Base-by-base conservation (phyloP, 495 filamentous ascomycete genomes). In the Lindgomyces ingoldianus region DNA sequence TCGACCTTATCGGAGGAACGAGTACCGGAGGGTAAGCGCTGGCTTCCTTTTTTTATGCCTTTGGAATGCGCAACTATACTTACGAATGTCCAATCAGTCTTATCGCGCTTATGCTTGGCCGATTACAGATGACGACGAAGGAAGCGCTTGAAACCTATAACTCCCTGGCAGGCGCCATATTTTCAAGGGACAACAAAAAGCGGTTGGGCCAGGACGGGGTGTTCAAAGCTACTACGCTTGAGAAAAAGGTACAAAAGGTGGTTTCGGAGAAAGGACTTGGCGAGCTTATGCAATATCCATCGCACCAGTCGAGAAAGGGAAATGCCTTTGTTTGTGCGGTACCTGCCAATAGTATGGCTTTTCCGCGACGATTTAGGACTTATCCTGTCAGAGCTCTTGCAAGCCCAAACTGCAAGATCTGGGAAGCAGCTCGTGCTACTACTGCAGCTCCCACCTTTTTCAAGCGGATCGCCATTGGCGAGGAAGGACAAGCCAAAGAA, bases 1-100 rank as follows among this genome's bases (percentile, higher is more conserved):
- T 72, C 42, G 62, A 72, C 39, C 46, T 72, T 12, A 67, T 70
- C 44, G 70, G 61, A 19, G 67, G 70, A 14, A 30, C 50, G 49
- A 52, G 49, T 22, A 52, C 49, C 4, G 49, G 49, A 52, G 49
- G 49, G 49, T 54, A 27, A 30, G n/a, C n/a, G n/a, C n/a, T n/a
- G n/a, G n/a, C n/a, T 14, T 46, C 3, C 3, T 46, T 46, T 46
- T 19, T 16, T 14, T 46, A n/a, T 4, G n/a, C 4, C 42, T 4
- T 46, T 46, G 4, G 3, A 3, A 16, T n/a, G 4, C 16, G 4
- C n/a, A 19, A 4, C 4, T 3, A 16, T n/a, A n/a, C 4, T 46
- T n/a, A 4, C 3, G 4, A n/a, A n/a, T 4, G 22, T n/a, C 4
- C 16, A 19, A 14, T 46, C 22, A 3, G 16, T 46, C 3, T 3